Percentiles rank a stretch among this genome's conserved stretches.
These are phyloP conservation scores for Hemileia vastatrix DNA, from an alignment of 1,284 basidiomycete species.

Conservation along the genomic window DNA sequence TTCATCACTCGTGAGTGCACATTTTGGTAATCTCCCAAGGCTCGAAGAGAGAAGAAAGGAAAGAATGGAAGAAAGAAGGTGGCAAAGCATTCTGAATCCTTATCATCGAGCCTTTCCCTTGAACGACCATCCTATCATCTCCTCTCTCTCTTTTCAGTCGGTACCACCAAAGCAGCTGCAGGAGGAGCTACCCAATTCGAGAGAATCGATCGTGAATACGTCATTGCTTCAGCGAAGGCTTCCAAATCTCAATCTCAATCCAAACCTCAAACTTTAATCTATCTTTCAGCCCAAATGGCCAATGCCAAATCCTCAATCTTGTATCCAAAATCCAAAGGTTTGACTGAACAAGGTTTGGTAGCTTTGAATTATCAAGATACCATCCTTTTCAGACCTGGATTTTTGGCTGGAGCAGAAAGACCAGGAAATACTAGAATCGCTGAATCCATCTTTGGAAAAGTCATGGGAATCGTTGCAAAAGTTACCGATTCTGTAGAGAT, in stretches of 20 bases:
- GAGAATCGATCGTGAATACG: conserved; percentile 66
- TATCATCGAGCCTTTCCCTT: too few relatives aligned
- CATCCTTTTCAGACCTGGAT: conserved; percentile 58
- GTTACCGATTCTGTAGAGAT: conserved; percentile 6
- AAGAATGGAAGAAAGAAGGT: too few relatives aligned
- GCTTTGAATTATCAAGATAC: conserved; percentile 58
- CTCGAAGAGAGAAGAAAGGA: too few relatives aligned
- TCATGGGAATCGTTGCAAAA: neutral
- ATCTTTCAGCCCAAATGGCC: conserved; percentile 53
- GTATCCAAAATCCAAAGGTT: conserved; percentile 55
- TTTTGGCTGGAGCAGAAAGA: conserved; percentile 47
- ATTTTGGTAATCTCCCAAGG: too few relatives aligned
- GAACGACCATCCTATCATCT: neutral
- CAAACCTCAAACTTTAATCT: conserved; percentile 55
- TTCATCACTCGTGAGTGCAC: conserved; percentile 24
- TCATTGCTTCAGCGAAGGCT: conserved; percentile 58
- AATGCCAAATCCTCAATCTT: neutral
- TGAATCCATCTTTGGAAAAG: conserved; percentile 34
- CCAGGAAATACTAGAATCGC: conserved; percentile 42
- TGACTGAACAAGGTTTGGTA: conserved; percentile 61
- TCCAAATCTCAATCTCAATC: conserved; percentile 51
- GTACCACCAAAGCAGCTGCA: conserved; percentile 43
- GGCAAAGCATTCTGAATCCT: too few relatives aligned
- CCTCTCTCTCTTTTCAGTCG: neutral
- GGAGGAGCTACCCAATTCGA: conserved; percentile 59